Evolutionary conservation across 176 grass and related monocot genomes (phyloP), one percentile per base, ranked within the genome.

Genomic region (Chloris gayana): DNA sequence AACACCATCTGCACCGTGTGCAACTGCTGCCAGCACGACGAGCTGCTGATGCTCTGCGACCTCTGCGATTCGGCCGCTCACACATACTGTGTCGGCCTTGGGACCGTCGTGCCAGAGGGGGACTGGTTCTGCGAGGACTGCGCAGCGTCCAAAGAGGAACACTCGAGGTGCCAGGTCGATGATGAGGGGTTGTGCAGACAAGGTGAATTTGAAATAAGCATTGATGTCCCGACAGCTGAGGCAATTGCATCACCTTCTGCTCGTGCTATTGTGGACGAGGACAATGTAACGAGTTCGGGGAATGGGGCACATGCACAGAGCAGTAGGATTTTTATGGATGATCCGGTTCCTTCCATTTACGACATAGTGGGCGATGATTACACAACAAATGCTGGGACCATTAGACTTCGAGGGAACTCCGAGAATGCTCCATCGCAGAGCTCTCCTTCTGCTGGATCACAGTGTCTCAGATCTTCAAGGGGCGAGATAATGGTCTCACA

Each of bases 81-180:
- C 69, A 88, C 91, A 4, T 91, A 90, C 50, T 97, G 94, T 63
- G 75, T 45, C 17, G 94, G 91, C 58, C 75, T 97, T 11, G 91
- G 91, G 32, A 56, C 53, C 24, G 62, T 65, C 44, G 78, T 94
- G 75, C 89, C 94, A 3, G 82, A 86, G 34, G 94, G 80, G 15
- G 94, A 94, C 67, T 97, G 94, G 94, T 94, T 89, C 73, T 97
- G 94, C 60, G 78, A 71, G 6, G 91, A 97, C 67, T 97, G 91
- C 7, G 46, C 59, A 1, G 73, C 69, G 9, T 66, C 80, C 78
- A 91, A 67, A 63, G 87, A 91, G 45, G 87, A 87, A 27, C 87
- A 94, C 47, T 88, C 72, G 58, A 88, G 85, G 73, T 81, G 50
- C 37, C 85, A 80, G 87, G 46, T 49, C 19, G 85, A 88, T 6